Percentiles rank a stretch among this genome's conserved stretches.
Evolutionary conservation across 208 protist genomes (phyloP).

Genomic region (Endotrypanum monterogeii): DNA sequence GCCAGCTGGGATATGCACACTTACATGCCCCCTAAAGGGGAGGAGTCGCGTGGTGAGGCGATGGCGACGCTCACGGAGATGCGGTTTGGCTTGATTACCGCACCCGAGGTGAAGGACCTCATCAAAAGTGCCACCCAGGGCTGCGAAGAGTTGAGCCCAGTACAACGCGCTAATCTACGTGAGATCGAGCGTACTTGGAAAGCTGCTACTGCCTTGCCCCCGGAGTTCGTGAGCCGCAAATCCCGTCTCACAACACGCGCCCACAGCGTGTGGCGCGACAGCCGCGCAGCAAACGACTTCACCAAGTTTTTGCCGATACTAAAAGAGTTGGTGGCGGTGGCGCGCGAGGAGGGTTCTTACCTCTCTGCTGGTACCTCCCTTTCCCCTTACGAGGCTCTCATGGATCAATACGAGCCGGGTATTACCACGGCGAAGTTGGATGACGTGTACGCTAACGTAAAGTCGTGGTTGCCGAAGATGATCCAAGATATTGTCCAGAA

Average conservation of each 20-base stretch:
- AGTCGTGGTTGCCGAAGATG: slow-evolving; percentile 77
- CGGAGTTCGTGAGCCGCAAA: slow-evolving; percentile 62
- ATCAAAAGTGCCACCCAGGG: slow-evolving; percentile 39
- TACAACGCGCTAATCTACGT: slow-evolving; percentile 70
- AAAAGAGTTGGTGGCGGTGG: slow-evolving; percentile 74
- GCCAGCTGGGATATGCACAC: slow-evolving; percentile 74
- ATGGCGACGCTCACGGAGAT: slow-evolving; percentile 50
- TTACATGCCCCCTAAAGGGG: slow-evolving; percentile 79
- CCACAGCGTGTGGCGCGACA: slow-evolving; percentile 65
- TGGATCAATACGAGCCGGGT: slow-evolving; percentile 86
- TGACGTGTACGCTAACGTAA: slow-evolving; percentile 70
- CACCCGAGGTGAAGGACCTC: slow-evolving; percentile 37
- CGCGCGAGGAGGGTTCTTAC: slow-evolving; percentile 63
- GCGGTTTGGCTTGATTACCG: slow-evolving; percentile 55
- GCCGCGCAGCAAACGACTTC: slow-evolving; percentile 74
- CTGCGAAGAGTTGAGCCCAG: slow-evolving; percentile 32
- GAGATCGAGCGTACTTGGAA: slow-evolving; percentile 60
- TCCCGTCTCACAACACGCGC: slow-evolving; percentile 53
- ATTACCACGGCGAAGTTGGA: slow-evolving; percentile 64
- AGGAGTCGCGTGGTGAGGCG: slow-evolving; percentile 60
- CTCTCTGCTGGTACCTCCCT: slow-evolving; percentile 46
- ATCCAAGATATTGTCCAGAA: slow-evolving; percentile 72
- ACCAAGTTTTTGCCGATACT: slow-evolving; percentile 64
- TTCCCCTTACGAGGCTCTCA: slow-evolving; percentile 72
- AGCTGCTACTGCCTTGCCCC: slow-evolving; percentile 46